Evolutionary conservation across 805 yeast species (phyloP).

Genomic region (Yarrowia deformans): DNA sequence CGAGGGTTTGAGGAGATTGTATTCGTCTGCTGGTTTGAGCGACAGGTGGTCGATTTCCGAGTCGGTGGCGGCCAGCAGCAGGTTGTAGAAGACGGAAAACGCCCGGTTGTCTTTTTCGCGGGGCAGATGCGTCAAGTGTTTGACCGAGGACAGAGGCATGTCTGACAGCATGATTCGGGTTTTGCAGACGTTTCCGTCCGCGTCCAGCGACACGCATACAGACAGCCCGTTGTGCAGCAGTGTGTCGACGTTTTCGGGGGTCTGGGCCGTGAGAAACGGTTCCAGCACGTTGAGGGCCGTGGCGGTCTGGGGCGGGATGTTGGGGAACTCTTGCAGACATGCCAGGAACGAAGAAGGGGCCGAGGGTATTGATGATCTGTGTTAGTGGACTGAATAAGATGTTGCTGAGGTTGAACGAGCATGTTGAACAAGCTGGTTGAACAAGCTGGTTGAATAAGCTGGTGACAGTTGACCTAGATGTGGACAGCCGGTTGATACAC

Average conservation of each 20-base stretch:
- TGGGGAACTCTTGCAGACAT: slow-evolving; percentile 50
- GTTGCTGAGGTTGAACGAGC: no score
- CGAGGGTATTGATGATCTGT: slow-evolving; percentile 41
- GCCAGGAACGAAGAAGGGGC: slow-evolving; percentile 49
- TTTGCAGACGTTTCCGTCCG: slow-evolving; percentile 48
- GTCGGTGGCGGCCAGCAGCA: slow-evolving; percentile 49
- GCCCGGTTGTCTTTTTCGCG: slow-evolving; percentile 46
- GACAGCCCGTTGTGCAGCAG: slow-evolving; percentile 51
- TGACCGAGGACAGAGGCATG: slow-evolving; percentile 48
- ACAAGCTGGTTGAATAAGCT: no score
- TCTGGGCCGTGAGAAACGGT: slow-evolving; percentile 52
- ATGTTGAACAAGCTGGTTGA: no score
- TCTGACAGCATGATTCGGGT: slow-evolving; percentile 47
- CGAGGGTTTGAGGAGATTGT: slow-evolving; percentile 47
- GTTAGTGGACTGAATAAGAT: slow-evolving; percentile 7
- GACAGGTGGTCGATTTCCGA: slow-evolving; percentile 47
- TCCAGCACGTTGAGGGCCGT: slow-evolving; percentile 51
- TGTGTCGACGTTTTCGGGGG: slow-evolving; percentile 50
- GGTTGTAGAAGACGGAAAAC: slow-evolving; percentile 52
- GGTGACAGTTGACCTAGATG: no score
- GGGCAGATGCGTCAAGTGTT: slow-evolving; percentile 48
- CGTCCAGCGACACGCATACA: slow-evolving; percentile 48
- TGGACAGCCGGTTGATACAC: no score
- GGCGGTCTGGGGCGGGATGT: slow-evolving; percentile 49
- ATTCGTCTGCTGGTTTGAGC: slow-evolving; percentile 46